Percentiles rank a stretch among this genome's conserved stretches.
These are phyloP conservation scores for Zea mays DNA, from an alignment of 176 grass and related monocot genomes.

Conservation along the genomic window Zm-B73-REFERENCE-NAM-5.0 NC_050105.1:151809501-151810000, in stretches of 20 bases:
- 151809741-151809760: conserved; percentile 67
- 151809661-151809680: background rate
- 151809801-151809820: conserved; percentile 69
- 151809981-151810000: conserved; percentile 67
- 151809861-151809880: no score
- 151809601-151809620: no score
- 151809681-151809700: conserved; percentile 14
- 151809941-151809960: conserved; percentile 73
- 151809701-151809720: no score
- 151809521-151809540: background rate
- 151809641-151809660: no score
- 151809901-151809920: conserved; percentile 17
- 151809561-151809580: no score
- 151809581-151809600: no score
- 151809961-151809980: conserved; percentile 78
- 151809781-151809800: conserved; percentile 75
- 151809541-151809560: no score
- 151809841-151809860: no score
- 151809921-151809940: conserved; percentile 85
- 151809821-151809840: conserved; percentile 73
- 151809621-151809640: no score
- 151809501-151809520: conserved; percentile 19
- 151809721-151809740: conserved; percentile 54
- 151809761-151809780: conserved; percentile 88
- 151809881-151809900: conserved; percentile 10